Evolutionary conservation across 2,329 filamentous ascomycete species (phyloP).

Genomic region (Ceratocystiopsis brevicomis): DNA sequence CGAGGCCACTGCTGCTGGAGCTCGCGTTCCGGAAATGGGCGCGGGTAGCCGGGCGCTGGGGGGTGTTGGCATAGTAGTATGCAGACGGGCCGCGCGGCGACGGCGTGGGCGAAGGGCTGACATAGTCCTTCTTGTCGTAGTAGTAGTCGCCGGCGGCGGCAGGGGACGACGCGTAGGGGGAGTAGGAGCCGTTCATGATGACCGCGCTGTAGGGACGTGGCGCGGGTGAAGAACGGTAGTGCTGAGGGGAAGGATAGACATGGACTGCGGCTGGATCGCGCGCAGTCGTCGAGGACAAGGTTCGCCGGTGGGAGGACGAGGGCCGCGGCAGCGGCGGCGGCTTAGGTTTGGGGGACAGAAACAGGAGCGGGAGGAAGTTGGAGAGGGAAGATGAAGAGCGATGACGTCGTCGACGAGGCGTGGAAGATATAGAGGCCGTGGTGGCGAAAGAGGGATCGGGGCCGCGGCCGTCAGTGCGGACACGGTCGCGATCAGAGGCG

Average conservation of each 20-base stretch:
- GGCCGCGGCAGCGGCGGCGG: not conserved
- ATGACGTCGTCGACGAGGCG: conserved; percentile 8
- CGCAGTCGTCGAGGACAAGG: conserved; percentile 1
- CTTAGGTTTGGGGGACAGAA: conserved; percentile 8
- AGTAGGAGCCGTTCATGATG: conserved; percentile 22
- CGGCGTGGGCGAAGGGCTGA: conserved; percentile 36
- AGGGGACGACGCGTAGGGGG: conserved; percentile 29
- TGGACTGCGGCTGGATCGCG: too few species aligned
- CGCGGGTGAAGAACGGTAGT: conserved; percentile 10
- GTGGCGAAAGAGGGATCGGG: conserved; percentile 7
- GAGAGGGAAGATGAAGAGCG: conserved; percentile 9
- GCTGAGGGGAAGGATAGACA: not conserved
- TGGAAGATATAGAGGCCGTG: conserved; percentile 6
- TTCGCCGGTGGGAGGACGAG: conserved; percentile 3
- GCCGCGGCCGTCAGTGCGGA: conserved; percentile 9
- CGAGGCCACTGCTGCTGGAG: conserved; percentile 15
- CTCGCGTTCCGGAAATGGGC: conserved; percentile 28
- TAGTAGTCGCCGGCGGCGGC: conserved; percentile 26
- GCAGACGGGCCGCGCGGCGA: conserved; percentile 28
- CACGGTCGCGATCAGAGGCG: conserved; percentile 7
- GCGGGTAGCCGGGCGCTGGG: conserved; percentile 33
- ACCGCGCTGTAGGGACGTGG: conserved; percentile 15
- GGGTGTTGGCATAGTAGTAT: conserved; percentile 23
- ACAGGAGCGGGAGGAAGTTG: conserved; percentile 6
- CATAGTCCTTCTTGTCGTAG: conserved; percentile 30